Base-by-base conservation (phyloP, 257 asterid genomes). In the Penstemon davidsonii region DNA sequence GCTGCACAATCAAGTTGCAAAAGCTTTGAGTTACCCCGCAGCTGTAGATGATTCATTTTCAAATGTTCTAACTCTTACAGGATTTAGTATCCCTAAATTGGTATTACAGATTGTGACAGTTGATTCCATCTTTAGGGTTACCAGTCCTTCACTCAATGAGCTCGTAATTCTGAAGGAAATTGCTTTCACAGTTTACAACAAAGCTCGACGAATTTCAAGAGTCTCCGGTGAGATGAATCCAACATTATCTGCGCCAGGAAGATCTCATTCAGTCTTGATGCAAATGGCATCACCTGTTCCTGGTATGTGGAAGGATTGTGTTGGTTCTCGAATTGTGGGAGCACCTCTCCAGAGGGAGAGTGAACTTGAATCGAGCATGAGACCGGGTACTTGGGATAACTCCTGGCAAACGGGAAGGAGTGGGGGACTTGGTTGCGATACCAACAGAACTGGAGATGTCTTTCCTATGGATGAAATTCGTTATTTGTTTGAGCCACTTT, bases 231-330 rank as follows among this genome's bases (percentile, higher is more conserved):
- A 91, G 76, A 78, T 64, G 59, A 70, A 69, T 59, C 81, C 88
- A 65, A 80, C 91, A 15, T 78, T 73, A 40, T 79, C 92, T 58
- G 60, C 76, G 63, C 71, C 90, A 42, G 91, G 90, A 71, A 86
- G 96, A 78, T 82, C 96, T 55, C 89, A 85, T 77, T 80, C 96
- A 25, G 85, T 39, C 66, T 40, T 87, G 80, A 84, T 85, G 95
- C 99, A 85, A 73, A 85, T 83, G 92, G 60, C 80, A 67, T 81
- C 99, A 49, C 83, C 88, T 2, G 83, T 81, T 71, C 75, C 94
- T 57, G 94, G 95, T 68, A 87, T 94, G 93, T 94, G 99, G 99
- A 94, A 94, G 80, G 99, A 93, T 66, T 83, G 86, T 72, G 88
- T 85, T 71, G 90, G 89, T 70, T 73, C 94, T 75, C 87, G 99